phyloP scores from a whole-genome alignment of 345 rosid species.

The Garcia nutans region DNA sequence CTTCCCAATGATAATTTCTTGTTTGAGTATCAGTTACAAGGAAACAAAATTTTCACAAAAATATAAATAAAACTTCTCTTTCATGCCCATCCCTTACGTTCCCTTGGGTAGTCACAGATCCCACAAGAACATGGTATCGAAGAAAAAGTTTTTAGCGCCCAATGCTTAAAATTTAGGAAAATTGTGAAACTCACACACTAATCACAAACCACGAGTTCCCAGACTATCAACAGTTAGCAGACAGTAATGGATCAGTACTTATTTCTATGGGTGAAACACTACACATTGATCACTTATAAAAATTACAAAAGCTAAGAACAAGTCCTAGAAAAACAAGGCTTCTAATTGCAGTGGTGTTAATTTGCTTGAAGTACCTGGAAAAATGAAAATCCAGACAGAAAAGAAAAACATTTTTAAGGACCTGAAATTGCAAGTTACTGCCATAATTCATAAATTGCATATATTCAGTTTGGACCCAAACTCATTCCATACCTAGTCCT shows the following conservation, averaged over 20 bases:
- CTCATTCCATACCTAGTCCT: slow-evolving; percentile 54
- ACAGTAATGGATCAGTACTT: not conserved
- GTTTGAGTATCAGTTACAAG: slow-evolving; percentile 65
- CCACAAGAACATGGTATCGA: not conserved
- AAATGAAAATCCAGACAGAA: slow-evolving; percentile 2
- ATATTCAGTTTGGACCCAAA: not conserved
- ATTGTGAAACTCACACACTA: not conserved
- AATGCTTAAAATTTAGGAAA: not conserved
- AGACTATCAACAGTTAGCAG: not conserved
- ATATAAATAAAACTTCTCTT: not conserved
- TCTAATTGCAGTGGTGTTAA: slow-evolving; percentile 87
- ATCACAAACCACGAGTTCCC: not conserved
- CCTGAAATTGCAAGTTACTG: not conserved
- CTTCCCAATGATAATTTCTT: slow-evolving; percentile 77
- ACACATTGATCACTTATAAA: not conserved
- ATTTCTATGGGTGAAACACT: not conserved
- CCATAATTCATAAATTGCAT: not conserved
- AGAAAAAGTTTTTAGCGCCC: not conserved
- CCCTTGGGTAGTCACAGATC: not conserved
- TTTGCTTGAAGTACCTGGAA: slow-evolving; percentile 61
- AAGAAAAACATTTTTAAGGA: not conserved
- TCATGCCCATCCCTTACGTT: not conserved
- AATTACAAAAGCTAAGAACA: slow-evolving; percentile 9
- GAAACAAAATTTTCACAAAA: slow-evolving; percentile 5
- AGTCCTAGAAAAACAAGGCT: slow-evolving; percentile 46